A percentile compares a stretch with the other conserved stretches of the same genome.
These are phyloP conservation scores for Citrullus amarus DNA, from an alignment of 306 rosid species.

Conservation along the genomic window DNA sequence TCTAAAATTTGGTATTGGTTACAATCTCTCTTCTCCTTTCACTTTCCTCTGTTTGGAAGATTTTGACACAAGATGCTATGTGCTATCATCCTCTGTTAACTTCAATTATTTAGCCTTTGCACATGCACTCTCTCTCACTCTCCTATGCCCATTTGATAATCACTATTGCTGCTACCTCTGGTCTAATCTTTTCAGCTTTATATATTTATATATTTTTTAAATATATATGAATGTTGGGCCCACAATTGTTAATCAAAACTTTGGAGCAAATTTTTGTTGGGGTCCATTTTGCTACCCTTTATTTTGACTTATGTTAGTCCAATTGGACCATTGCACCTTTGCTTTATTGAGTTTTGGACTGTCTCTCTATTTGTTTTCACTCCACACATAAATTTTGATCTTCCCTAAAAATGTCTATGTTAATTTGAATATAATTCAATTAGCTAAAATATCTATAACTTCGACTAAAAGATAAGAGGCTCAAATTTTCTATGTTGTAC, in stretches of 20 bases:
- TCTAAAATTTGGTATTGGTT: conserved; percentile 9
- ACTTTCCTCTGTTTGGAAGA: conserved; percentile 15
- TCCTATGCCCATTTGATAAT: conserved; percentile 17
- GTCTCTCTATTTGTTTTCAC: background rate
- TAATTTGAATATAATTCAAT: no score
- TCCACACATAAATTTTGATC: no score
- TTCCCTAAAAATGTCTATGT: no score
- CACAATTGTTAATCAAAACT: conserved; percentile 32
- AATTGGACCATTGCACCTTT: background rate
- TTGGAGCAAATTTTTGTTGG: conserved; percentile 1
- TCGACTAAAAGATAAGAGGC: background rate
- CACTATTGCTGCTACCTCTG: conserved; percentile 20
- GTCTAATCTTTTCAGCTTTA: conserved; percentile 29
- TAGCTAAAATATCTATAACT: background rate
- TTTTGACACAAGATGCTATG: conserved; percentile 40
- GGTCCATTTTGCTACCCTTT: conserved; percentile 10
- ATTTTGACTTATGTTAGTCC: conserved; percentile 27
- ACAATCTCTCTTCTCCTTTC: conserved; percentile 18
- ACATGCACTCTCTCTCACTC: conserved; percentile 28
- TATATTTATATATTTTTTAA: background rate
- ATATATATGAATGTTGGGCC: conserved; percentile 21
- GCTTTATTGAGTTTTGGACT: background rate
- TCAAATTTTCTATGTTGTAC: background rate
- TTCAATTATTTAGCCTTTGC: conserved; percentile 54
- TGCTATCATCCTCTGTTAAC: conserved; percentile 13